These are phyloP conservation scores for Saturnispora sanitii DNA, from an alignment of 805 yeast species.

Conservation along the genomic window DNA sequence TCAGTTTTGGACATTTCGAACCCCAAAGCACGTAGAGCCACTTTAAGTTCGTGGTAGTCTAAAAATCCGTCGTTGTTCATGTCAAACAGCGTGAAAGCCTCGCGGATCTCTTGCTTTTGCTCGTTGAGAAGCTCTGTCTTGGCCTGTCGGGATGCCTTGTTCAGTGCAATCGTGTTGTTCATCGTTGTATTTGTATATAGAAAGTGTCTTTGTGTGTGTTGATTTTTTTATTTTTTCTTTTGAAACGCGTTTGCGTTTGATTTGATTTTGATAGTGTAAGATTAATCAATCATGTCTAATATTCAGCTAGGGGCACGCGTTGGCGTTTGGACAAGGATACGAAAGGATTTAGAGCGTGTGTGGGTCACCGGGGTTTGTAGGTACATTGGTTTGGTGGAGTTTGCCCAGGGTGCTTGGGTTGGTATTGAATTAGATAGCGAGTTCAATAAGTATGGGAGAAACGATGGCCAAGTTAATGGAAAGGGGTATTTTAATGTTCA, in stretches of 20 bases:
- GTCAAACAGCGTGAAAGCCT: constrained; percentile 86
- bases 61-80: constrained; percentile 83
- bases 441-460: constrained; percentile 31
- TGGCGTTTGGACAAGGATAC: background rate
- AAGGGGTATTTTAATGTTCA: constrained; percentile 31
- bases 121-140: constrained; percentile 68
- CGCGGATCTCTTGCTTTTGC: constrained; percentile 83
- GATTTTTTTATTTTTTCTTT: background rate
- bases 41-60: constrained; percentile 89
- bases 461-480: constrained; percentile 40
- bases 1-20: constrained; percentile 73
- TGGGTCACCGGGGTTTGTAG: constrained; percentile 34
- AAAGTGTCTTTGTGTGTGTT: background rate
- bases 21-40: constrained; percentile 89
- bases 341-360: background rate
- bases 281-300: background rate
- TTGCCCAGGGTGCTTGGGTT: constrained; percentile 51
- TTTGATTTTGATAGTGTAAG: background rate
- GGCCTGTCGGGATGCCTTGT: constrained; percentile 29
- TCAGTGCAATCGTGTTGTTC: constrained; percentile 12
- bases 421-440: constrained; percentile 35
- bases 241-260: background rate
- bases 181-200: background rate
- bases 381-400: constrained; percentile 44
- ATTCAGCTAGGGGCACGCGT: background rate